phyloP scores from a whole-genome alignment of 352 stramenopile genomes.

The Thraustochytrium sp. region DNA sequence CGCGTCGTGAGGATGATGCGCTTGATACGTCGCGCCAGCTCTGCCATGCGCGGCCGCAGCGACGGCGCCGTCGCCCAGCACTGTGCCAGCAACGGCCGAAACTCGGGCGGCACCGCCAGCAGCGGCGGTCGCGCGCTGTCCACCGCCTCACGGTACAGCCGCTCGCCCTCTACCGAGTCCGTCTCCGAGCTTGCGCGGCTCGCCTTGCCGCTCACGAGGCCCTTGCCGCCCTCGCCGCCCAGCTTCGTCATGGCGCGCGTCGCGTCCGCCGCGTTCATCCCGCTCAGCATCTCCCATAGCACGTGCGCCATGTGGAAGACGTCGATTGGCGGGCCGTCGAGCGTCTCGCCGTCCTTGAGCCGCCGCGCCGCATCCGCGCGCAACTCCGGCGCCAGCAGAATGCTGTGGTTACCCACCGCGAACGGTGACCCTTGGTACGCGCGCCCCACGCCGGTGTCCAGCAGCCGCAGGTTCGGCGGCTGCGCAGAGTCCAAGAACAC shows the following conservation, averaged over 20 bases:
- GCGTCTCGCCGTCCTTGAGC: not conserved
- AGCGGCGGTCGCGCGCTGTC: not conserved
- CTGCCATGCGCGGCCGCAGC: not conserved
- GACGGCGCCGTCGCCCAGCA: constrained; percentile 3
- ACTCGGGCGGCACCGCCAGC: constrained; percentile 10
- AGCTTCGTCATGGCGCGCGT: not conserved
- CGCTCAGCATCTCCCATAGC: constrained; percentile 29
- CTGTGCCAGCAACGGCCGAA: not conserved
- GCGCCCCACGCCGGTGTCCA: constrained; percentile 12
- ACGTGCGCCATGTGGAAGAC: constrained; percentile 4
- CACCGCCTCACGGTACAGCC: not conserved
- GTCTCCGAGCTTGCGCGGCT: not conserved
- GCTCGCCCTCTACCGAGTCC: not conserved
- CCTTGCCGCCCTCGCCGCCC: too few relatives aligned
- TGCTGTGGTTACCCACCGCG: not conserved
- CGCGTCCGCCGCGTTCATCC: not conserved
- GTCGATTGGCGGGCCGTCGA: not conserved
- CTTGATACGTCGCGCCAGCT: not conserved
- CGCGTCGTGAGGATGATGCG: not conserved
- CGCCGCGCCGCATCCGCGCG: not conserved
- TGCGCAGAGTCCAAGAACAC: constrained; percentile 18
- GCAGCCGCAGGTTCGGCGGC: constrained; percentile 11
- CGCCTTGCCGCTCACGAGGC: too few relatives aligned
- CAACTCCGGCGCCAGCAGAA: not conserved
- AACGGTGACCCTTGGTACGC: not conserved